Conservation (phyloP, 768 basidiomycete species). For the Leucosporidium creatinivorum region DNA sequence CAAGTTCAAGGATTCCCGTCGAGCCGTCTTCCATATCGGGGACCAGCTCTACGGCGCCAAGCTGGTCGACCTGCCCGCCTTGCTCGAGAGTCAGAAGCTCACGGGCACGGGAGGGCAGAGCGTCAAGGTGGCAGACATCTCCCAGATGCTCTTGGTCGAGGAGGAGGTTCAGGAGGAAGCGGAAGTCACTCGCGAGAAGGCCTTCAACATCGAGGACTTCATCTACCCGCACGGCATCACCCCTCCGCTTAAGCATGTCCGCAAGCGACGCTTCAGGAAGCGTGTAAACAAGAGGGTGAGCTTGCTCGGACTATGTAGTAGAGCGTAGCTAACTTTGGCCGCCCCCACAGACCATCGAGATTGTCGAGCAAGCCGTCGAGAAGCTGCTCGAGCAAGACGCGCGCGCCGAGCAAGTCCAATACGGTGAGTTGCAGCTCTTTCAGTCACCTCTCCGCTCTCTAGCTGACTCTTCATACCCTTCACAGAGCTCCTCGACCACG, state of each 20-base stretch:
- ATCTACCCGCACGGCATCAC: slow-evolving; percentile 96
- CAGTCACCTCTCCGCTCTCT: too few species aligned
- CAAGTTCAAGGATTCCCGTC: slow-evolving; percentile 93
- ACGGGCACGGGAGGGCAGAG: slow-evolving; percentile 83
- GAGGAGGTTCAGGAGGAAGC: slow-evolving; percentile 56
- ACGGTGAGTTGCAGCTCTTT: background rate
- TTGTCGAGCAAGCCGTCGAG: slow-evolving; percentile 88
- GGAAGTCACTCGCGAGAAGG: slow-evolving; percentile 52
- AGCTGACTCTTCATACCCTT: background rate
- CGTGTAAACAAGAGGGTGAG: slow-evolving; percentile 71
- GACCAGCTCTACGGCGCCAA: slow-evolving; percentile 77
- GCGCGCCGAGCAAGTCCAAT: slow-evolving; percentile 12
- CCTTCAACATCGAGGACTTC: slow-evolving; percentile 86
- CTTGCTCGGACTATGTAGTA: slow-evolving; percentile 7
- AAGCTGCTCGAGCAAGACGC: slow-evolving; percentile 56
- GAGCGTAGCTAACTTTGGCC: slow-evolving; percentile 1
- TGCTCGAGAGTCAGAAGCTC: slow-evolving; percentile 92
- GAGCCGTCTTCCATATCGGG: slow-evolving; percentile 81
- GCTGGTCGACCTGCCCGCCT: slow-evolving; percentile 88
- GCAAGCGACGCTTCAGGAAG: slow-evolving; percentile 88
- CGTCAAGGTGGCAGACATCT: slow-evolving; percentile 98
- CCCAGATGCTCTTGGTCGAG: slow-evolving; percentile 89
- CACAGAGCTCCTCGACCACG: slow-evolving; percentile 75
- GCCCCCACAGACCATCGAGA: slow-evolving; percentile 70
- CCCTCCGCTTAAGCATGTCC: slow-evolving; percentile 78